A percentile compares a stretch with the other conserved stretches of the same genome.
Evolutionary conservation across 257 asterid genomes (phyloP).

Genomic region (Forsythia suspensa): DNA sequence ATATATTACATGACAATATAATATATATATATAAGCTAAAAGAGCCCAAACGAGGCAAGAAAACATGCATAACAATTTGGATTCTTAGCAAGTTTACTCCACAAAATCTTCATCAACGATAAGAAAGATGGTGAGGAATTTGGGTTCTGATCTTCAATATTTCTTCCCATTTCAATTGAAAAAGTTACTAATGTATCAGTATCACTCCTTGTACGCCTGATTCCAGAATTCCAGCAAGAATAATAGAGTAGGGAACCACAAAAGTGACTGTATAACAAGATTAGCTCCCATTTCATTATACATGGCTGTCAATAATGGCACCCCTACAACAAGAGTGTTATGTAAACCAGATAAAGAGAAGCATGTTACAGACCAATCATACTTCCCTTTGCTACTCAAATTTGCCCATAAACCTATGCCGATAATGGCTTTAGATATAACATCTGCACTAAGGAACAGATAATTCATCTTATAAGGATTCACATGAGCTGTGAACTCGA

Average conservation of each 20-base stretch:
- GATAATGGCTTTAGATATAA: slow-evolving; percentile 45
- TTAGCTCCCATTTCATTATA: slow-evolving; percentile 55
- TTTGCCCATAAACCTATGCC: slow-evolving; percentile 53
- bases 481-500: slow-evolving; percentile 54
- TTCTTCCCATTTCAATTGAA: slow-evolving; percentile 5
- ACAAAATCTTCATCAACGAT: slow-evolving; percentile 43
- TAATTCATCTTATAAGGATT: slow-evolving; percentile 69
- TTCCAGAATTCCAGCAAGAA: slow-evolving; percentile 52
- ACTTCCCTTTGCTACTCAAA: slow-evolving; percentile 29
- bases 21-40: slow-evolving; percentile 18
- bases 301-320: slow-evolving; percentile 72
- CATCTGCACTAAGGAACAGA: slow-evolving; percentile 57
- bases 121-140: slow-evolving; percentile 7
- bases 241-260: slow-evolving; percentile 58
- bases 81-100: slow-evolving; percentile 49
- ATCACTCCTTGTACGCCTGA: slow-evolving; percentile 25
- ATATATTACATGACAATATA: no score
- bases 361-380: slow-evolving; percentile 60
- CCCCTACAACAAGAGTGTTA: slow-evolving; percentile 72
- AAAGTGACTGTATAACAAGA: slow-evolving; percentile 52
- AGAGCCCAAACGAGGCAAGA: slow-evolving; percentile 68
- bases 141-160: neutral
- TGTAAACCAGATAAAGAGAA: slow-evolving; percentile 56
- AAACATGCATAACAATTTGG: slow-evolving; percentile 70
- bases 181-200: neutral